phyloP scores from a whole-genome alignment of 2,329 filamentous ascomycete species.

The Gremmenia infestans region DNA sequence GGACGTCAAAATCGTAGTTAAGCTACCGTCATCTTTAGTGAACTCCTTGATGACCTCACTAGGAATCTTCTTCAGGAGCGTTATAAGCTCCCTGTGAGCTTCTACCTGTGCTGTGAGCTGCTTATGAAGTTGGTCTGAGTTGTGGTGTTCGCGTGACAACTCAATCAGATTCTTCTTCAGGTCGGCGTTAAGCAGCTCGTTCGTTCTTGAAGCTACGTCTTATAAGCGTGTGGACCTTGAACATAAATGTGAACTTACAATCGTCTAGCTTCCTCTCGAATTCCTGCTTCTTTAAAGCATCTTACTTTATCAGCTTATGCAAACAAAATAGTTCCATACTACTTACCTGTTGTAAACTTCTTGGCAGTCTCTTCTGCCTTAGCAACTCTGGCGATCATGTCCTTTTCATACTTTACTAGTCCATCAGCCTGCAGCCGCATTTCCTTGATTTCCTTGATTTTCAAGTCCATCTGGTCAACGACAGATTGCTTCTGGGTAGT shows the following conservation, averaged over 20 bases:
- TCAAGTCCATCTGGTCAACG: neutral
- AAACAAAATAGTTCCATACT: no score
- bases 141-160: constrained; percentile 12
- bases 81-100: constrained; percentile 17
- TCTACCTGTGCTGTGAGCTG: constrained; percentile 12
- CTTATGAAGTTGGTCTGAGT: constrained; percentile 16
- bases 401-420: neutral
- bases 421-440: neutral
- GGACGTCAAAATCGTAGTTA: constrained; percentile 17
- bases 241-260: neutral
- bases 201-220: constrained; percentile 1
- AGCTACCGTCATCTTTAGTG: constrained; percentile 16
- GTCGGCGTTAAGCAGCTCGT: constrained; percentile 8
- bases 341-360: constrained; percentile 2
- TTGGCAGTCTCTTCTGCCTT: neutral
- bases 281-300: neutral
- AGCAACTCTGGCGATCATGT: neutral
- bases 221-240: neutral
- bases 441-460: constrained; percentile 3
- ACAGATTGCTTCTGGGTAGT: neutral
- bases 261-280: neutral
- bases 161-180: constrained; percentile 14
- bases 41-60: constrained; percentile 14
- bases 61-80: constrained; percentile 19
- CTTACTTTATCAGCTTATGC: neutral